phyloP scores from a whole-genome alignment of 306 rosid genomes.

The Begonia loranthoides region DNA sequence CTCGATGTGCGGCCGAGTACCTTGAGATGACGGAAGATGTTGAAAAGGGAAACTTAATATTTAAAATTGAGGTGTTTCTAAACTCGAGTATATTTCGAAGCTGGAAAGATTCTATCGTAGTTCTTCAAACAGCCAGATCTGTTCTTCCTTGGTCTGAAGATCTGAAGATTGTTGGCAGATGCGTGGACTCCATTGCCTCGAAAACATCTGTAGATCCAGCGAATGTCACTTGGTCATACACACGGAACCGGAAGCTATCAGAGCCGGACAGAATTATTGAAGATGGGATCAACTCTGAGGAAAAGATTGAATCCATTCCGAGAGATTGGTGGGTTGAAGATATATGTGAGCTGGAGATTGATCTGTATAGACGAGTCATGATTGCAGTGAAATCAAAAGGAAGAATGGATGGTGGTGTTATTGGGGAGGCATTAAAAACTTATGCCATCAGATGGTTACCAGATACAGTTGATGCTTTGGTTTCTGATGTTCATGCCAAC shows the following conservation, averaged over 20 bases:
- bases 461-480: slow-evolving; percentile 70
- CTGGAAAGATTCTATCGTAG: slow-evolving; percentile 96
- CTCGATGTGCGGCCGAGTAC: slow-evolving; percentile 87
- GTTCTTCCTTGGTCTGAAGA: slow-evolving; percentile 93
- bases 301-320: slow-evolving; percentile 52
- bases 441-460: slow-evolving; percentile 89
- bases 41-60: slow-evolving; percentile 71
- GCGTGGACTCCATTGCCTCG: slow-evolving; percentile 89
- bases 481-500: slow-evolving; percentile 54
- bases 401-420: slow-evolving; percentile 80
- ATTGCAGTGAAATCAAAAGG: slow-evolving; percentile 79
- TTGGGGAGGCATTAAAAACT: slow-evolving; percentile 85
- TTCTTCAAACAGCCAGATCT: slow-evolving; percentile 79
- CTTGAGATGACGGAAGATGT: slow-evolving; percentile 88
- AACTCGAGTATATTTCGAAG: slow-evolving; percentile 83
- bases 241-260: slow-evolving; percentile 56
- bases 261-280: slow-evolving; percentile 45
- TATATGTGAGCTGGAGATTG: slow-evolving; percentile 87
- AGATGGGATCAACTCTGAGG: slow-evolving; percentile 33
- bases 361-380: slow-evolving; percentile 77
- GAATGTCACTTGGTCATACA: slow-evolving; percentile 85
- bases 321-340: slow-evolving; percentile 99
- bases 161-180: slow-evolving; percentile 80
- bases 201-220: slow-evolving; percentile 79
- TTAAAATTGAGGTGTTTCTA: slow-evolving; percentile 87